Evolutionary conservation across 1,139 yeast species (phyloP), one percentile per base, ranked within the genome.

Genomic region (Kodamaea plutei): DNA sequence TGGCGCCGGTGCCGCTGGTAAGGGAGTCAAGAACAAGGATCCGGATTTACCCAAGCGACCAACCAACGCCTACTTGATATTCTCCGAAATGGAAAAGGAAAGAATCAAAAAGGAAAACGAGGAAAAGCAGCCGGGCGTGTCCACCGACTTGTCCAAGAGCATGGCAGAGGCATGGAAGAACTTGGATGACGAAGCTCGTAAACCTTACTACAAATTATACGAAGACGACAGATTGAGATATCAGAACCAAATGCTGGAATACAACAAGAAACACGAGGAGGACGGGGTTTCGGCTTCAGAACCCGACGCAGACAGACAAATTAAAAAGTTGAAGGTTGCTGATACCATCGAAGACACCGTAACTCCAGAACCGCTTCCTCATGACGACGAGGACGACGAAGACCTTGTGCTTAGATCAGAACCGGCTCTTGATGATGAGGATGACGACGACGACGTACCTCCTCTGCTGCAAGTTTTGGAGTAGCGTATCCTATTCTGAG

Each of bases 21-120:
- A 54, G 38, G 50, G 51, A 25, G 58, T 45, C 32, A 62, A 64
- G 38, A 51, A 63, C 16, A 73, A 88, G 47, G 95, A 84, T 53
- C 95, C 95, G 3, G 80, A 78, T 44, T 71, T 82, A 48, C 96
- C 96, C 10, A 84, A 84, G 47, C 70, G 94, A 45, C 95, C 96
- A 10, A 83, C 94, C 5, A 88, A 88, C 55, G 95, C 96, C 7
- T 87, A 88, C 50, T 65, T 87, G 40, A 74, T 85, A 33, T 88
- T 84, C 52, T 88, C 96, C 59, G 96, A 88, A 39, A 62, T 76
- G 61, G 93, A 85, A 50, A 84, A 85, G 55, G 95, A 84, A 32
- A 67, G 74, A 33, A 73, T 85, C 28, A 77, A 75, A 43, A 69
- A 68, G 33, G 76, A 79, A 38, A 60, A 71, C 36, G 77, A 69